Base-by-base conservation (phyloP, 495 filamentous ascomycete species). In the Sporormia fimetaria region DNA sequence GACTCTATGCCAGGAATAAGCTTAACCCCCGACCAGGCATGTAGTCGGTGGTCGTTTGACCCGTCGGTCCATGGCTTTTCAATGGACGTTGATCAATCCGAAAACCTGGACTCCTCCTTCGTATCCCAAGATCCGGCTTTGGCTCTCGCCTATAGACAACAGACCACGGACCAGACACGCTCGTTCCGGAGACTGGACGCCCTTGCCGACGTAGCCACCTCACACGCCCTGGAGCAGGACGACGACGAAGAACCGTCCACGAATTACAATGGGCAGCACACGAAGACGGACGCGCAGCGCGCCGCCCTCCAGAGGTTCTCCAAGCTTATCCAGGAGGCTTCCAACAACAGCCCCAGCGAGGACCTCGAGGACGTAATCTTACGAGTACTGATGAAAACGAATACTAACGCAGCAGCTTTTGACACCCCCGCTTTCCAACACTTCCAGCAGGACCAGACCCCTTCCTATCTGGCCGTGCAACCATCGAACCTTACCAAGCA, bases 251-350 rank as follows among this genome's bases (percentile, higher is more conserved):
- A n/a, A 14, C 26, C 23, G 4, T 41, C 26, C 4, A 29, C 14
- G 12, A 36, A 49, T 16, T 54, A 44, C n/a, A 40, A 27, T 17
- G 51, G 36, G 11, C 51, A 44, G 15, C 51, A 54, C 28, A 54
- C 51, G 21, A 54, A 54, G 28, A 45, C 51, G 5, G 51, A 54
- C 3, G 45, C 49, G 30, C 51, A 49, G 25, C 27, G 30, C 29
- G 34, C 40, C 28, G 51, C 51, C 0, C 28, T 54, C 4, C 40
- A 48, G 16, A 43, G 49, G 11, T 24, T 54, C 31, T 49, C 45
- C 21, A 45, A 41, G 22, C 21, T 33, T 9, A 42, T 54, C 16
- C 26, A 34, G 1, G 14, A 34, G n/a, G 40, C 45, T n/a, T 45
- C 49, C 26, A 31, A 37, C 18, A 41, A 21, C 22, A 14, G 40